Percentiles rank a stretch among this genome's conserved stretches.
phyloP scores from a whole-genome alignment of 805 yeast species.

The Starmerella stigmatis region DNA sequence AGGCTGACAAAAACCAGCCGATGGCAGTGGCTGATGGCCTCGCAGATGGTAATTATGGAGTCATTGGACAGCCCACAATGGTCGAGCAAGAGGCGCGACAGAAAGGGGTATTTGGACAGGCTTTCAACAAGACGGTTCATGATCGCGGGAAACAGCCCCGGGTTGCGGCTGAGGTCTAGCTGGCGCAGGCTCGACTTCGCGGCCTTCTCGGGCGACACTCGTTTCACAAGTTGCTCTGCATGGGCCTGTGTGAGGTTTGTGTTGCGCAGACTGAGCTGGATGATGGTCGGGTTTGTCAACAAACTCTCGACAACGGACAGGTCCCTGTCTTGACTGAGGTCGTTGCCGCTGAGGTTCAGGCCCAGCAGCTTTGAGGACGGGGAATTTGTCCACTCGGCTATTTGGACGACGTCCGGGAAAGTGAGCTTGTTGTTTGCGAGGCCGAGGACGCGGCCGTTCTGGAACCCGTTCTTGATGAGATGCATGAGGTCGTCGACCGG shows the following conservation, averaged over 20 bases:
- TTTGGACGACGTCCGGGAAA: slow-evolving; percentile 44
- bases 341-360: slow-evolving; percentile 76
- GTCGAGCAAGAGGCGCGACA: slow-evolving; percentile 63
- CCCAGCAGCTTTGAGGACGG: slow-evolving; percentile 45
- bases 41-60: slow-evolving; percentile 51
- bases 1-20: slow-evolving; percentile 59
- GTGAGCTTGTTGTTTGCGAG: slow-evolving; percentile 63
- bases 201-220: slow-evolving; percentile 39
- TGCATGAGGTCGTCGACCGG: slow-evolving; percentile 37
- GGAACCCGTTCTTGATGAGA: slow-evolving; percentile 51
- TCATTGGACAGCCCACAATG: slow-evolving; percentile 48
- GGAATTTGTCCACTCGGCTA: slow-evolving; percentile 49
- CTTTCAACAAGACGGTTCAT: slow-evolving; percentile 48
- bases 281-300: slow-evolving; percentile 36
- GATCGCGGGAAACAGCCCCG: slow-evolving; percentile 53
- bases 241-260: slow-evolving; percentile 17
- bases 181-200: slow-evolving; percentile 50
- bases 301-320: slow-evolving; percentile 23
- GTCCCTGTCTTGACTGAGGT: slow-evolving; percentile 31
- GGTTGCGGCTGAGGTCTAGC: slow-evolving; percentile 65
- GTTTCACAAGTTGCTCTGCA: slow-evolving; percentile 8
- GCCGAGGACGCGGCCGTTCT: slow-evolving; percentile 55
- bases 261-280: slow-evolving; percentile 44
- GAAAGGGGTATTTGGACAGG: slow-evolving; percentile 55
- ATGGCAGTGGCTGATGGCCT: slow-evolving; percentile 58